Evolutionary conservation across 208 protist species (phyloP).

Genomic region (Dictyostelium gargantuum): DNA sequence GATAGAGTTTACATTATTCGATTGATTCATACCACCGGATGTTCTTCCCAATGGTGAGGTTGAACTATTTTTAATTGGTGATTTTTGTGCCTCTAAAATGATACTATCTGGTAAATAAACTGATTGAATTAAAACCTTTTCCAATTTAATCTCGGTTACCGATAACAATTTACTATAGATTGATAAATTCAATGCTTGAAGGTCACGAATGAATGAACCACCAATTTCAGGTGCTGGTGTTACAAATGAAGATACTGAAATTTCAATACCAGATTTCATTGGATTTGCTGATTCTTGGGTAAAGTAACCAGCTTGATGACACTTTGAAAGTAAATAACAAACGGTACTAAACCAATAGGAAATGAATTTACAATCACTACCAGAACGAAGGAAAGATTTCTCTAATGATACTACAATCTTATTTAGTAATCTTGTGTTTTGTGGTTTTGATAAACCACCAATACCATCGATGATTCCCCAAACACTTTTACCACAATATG

Average conservation of each 20-base stretch:
- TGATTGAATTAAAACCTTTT: slow-evolving; percentile 29
- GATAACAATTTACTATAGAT: slow-evolving; percentile 47
- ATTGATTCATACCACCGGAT: neutral
- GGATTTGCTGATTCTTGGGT: slow-evolving; percentile 1
- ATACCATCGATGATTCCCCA: slow-evolving; percentile 30
- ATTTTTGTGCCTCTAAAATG: slow-evolving; percentile 32
- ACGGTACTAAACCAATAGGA: slow-evolving; percentile 51
- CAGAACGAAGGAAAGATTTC: slow-evolving; percentile 51
- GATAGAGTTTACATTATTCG: neutral
- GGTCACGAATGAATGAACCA: slow-evolving; percentile 37
- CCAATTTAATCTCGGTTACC: slow-evolving; percentile 43
- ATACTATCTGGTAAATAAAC: slow-evolving; percentile 33
- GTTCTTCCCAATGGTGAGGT: neutral
- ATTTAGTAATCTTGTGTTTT: slow-evolving; percentile 9
- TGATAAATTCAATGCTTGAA: neutral
- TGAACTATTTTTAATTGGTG: neutral
- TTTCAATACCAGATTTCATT: slow-evolving; percentile 25
- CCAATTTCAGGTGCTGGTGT: neutral
- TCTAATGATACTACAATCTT: slow-evolving; percentile 35
- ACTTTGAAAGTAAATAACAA: slow-evolving; percentile 13
- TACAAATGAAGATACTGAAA: neutral
- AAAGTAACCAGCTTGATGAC: slow-evolving; percentile 23
- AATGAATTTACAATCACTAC: slow-evolving; percentile 54
- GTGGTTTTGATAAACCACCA: neutral
- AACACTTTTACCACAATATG: slow-evolving; percentile 31